Conservation (phyloP, 352 stramenopile genomes). For the Phytophthora pisi region DNA sequence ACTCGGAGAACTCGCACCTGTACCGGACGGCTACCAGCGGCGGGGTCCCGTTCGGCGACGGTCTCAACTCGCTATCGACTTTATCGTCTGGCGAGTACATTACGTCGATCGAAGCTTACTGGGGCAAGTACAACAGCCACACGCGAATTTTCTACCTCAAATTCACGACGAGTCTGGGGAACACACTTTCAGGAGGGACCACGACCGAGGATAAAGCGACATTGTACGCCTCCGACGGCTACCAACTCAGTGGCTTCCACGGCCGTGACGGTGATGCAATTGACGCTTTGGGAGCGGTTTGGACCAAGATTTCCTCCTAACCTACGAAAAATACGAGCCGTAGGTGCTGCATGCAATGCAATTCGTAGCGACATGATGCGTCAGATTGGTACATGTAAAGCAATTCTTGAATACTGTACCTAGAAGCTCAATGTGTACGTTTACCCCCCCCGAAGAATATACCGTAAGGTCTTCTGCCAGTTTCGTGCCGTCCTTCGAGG, state of each 20-base stretch:
- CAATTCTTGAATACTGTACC: too few species aligned
- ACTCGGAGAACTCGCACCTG: conserved; percentile 45
- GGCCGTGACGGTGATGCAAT: conserved; percentile 45
- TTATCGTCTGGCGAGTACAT: conserved; percentile 49
- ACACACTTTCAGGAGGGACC: conserved; percentile 31
- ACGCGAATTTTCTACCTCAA: conserved; percentile 60
- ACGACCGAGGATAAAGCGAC: conserved; percentile 39
- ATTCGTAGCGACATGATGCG: too few species aligned
- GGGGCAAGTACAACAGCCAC: conserved; percentile 39
- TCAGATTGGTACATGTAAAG: too few species aligned
- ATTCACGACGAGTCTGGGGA: conserved; percentile 42
- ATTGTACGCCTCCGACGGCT: conserved; percentile 42
- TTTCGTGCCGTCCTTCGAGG: too few species aligned
- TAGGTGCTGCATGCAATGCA: neutral
- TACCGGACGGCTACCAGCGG: conserved; percentile 51
- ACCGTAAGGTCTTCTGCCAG: too few species aligned
- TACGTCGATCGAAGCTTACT: conserved; percentile 49
- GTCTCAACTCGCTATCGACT: conserved; percentile 53
- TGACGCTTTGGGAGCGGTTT: conserved; percentile 52
- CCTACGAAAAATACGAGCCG: too few species aligned
- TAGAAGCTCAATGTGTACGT: too few species aligned
- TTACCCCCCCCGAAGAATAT: too few species aligned
- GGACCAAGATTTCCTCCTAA: conserved; percentile 39
- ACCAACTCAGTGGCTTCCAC: conserved; percentile 58
- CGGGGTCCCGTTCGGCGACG: conserved; percentile 45